phyloP scores from a whole-genome alignment of 129 eudicot genomes.

The Centrapalus pauciflorus region DNA sequence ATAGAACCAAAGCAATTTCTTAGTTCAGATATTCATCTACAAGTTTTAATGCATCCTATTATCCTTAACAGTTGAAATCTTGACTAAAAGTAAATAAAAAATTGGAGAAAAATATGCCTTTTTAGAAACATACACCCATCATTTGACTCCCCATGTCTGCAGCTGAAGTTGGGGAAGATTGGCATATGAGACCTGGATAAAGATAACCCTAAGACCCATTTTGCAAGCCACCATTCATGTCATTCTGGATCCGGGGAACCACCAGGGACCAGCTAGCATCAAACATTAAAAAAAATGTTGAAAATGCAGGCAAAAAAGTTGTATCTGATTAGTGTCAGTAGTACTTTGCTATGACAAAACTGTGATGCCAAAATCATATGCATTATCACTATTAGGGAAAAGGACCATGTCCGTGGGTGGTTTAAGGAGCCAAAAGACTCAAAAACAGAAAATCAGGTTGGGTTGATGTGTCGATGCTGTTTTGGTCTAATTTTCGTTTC shows the following conservation, averaged over 20 bases:
- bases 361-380: too few species aligned
- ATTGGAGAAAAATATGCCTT: not conserved
- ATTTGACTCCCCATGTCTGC: not conserved
- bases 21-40: not conserved
- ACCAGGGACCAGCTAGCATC: conserved; percentile 66
- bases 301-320: too few species aligned
- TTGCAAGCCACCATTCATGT: not conserved
- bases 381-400: too few species aligned
- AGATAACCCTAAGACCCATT: not conserved
- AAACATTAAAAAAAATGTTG: too few species aligned
- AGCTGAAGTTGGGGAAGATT: not conserved
- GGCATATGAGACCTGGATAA: not conserved
- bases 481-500: too few species aligned
- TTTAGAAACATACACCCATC: not conserved
- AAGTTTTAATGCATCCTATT: not conserved
- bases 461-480: too few species aligned
- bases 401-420: too few species aligned
- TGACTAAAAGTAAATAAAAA: not conserved
- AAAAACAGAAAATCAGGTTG: too few species aligned
- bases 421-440: too few species aligned
- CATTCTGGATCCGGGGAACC: conserved; percentile 73
- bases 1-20: not conserved
- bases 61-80: not conserved
- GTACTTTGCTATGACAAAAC: too few species aligned
- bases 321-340: too few species aligned